Percentiles rank a stretch among this genome's conserved stretches.
These are phyloP conservation scores for Phoenix roebelenii DNA, from an alignment of 176 grass and related monocot species.

Conservation along the genomic window DNA sequence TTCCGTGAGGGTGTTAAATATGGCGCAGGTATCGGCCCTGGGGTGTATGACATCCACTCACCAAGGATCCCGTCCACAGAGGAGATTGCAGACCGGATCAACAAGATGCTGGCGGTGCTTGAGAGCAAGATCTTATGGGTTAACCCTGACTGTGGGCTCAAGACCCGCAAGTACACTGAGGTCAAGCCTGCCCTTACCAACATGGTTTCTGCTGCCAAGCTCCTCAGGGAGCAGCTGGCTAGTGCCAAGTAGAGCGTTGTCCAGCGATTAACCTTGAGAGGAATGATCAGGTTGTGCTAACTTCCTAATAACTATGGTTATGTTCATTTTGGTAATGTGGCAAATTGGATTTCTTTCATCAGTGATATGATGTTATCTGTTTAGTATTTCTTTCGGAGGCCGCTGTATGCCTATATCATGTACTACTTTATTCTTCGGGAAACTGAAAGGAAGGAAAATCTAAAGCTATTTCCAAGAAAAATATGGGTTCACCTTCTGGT, in stretches of 20 bases:
- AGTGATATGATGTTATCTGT: too few species aligned
- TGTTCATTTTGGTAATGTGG: too few species aligned
- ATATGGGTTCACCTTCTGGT: too few species aligned
- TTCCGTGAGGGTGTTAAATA: conserved; percentile 20
- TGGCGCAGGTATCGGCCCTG: conserved; percentile 12
- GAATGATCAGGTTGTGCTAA: too few species aligned
- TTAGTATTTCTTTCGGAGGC: too few species aligned
- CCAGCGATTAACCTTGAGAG: background rate
- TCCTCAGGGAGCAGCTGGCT: conserved; percentile 1
- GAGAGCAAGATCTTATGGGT: conserved; percentile 18
- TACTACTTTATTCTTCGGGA: too few species aligned
- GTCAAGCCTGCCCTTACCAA: conserved; percentile 15
- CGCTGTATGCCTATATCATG: too few species aligned
- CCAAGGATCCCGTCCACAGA: conserved; percentile 12
- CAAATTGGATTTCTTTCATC: too few species aligned
- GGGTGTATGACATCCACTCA: conserved; percentile 20
- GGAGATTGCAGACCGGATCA: conserved; percentile 16
- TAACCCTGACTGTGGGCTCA: conserved; percentile 14
- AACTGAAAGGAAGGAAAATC: too few species aligned
- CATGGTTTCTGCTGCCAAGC: conserved; percentile 18
- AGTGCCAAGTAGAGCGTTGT: background rate
- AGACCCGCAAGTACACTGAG: conserved; percentile 13
- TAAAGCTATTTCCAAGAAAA: too few species aligned
- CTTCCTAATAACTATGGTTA: too few species aligned
- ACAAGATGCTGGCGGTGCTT: conserved; percentile 18